Percentiles rank a stretch among this genome's conserved stretches.
Conservation (phyloP, 352 stramenopile genomes). For the Pythium dissotocum region DNA sequence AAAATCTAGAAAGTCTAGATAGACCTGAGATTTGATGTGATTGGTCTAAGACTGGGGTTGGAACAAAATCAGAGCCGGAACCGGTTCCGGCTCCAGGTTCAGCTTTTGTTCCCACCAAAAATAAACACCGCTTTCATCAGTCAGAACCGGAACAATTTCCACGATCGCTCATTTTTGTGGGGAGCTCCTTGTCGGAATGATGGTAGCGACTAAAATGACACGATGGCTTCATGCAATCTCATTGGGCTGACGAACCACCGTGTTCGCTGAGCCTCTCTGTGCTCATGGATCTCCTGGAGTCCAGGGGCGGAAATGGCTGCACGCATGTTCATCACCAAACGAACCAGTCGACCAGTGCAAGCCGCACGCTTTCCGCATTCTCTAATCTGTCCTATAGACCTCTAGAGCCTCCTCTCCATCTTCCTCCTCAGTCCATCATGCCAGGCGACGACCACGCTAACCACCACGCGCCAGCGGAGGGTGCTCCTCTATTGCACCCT, state of each 20-base stretch:
- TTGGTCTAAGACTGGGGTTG: not conserved
- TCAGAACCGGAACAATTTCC: not conserved
- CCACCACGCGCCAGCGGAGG: constrained; percentile 7
- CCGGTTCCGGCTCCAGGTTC: not conserved
- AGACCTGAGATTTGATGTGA: not conserved
- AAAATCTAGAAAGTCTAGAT: too few species aligned
- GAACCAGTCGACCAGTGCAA: not conserved
- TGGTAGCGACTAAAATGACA: constrained; percentile 22
- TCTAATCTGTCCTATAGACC: not conserved
- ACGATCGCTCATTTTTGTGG: not conserved
- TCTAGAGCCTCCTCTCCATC: not conserved
- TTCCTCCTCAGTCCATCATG: constrained; percentile 3
- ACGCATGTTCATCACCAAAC: constrained; percentile 1
- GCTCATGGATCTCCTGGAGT: not conserved
- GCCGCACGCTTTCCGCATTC: not conserved
- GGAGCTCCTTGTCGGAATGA: constrained; percentile 3
- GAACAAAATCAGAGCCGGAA: too few species aligned
- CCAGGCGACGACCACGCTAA: constrained; percentile 6
- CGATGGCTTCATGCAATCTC: not conserved
- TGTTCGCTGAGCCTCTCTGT: too few species aligned
- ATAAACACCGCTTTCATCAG: not conserved
- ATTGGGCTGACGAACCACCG: constrained; percentile 6
- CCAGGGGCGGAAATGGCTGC: not conserved
- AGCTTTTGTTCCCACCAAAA: not conserved
- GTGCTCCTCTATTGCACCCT: constrained; percentile 13